phyloP scores from a whole-genome alignment of 805 yeast species.

The Lipomyces japonicus region DNA sequence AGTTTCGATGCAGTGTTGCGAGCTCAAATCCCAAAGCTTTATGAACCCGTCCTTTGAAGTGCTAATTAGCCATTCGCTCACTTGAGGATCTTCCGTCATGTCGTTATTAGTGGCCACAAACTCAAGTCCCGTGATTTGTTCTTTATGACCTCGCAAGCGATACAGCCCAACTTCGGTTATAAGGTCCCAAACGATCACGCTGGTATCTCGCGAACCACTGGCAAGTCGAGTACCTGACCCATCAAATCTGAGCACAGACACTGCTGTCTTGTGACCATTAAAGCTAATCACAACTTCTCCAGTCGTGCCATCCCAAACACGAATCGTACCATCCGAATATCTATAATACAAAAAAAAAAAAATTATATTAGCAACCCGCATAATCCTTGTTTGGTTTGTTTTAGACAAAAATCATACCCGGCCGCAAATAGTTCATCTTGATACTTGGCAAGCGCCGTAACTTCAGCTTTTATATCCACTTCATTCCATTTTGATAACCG shows the following conservation, averaged over 20 bases:
- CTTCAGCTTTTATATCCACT: slow-evolving; percentile 59
- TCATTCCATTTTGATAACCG: slow-evolving; percentile 52
- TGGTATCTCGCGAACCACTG: slow-evolving; percentile 83
- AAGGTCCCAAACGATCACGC: slow-evolving; percentile 88
- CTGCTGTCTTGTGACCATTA: slow-evolving; percentile 83
- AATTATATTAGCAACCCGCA: too few species aligned
- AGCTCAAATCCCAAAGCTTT: slow-evolving; percentile 87
- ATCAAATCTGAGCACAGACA: slow-evolving; percentile 71
- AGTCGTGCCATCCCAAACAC: slow-evolving; percentile 86
- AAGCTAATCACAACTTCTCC: slow-evolving; percentile 73
- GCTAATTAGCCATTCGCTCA: slow-evolving; percentile 70
- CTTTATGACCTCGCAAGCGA: slow-evolving; percentile 84
- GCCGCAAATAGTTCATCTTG: slow-evolving; percentile 70
- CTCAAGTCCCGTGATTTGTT: slow-evolving; percentile 74
- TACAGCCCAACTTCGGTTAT: slow-evolving; percentile 86
- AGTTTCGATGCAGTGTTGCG: slow-evolving; percentile 89
- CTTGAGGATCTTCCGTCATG: slow-evolving; percentile 32
- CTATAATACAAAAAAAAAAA: slow-evolving; percentile 6
- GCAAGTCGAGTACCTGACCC: slow-evolving; percentile 75
- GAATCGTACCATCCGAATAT: slow-evolving; percentile 80
- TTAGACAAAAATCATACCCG: too few species aligned
- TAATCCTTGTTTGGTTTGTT: too few species aligned
- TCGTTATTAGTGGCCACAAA: slow-evolving; percentile 39
- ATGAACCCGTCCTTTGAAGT: slow-evolving; percentile 86
- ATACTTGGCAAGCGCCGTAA: slow-evolving; percentile 58